phyloP scores from a whole-genome alignment of 2,329 filamentous ascomycete genomes.

The Hymenoscyphus fraxineus region DNA sequence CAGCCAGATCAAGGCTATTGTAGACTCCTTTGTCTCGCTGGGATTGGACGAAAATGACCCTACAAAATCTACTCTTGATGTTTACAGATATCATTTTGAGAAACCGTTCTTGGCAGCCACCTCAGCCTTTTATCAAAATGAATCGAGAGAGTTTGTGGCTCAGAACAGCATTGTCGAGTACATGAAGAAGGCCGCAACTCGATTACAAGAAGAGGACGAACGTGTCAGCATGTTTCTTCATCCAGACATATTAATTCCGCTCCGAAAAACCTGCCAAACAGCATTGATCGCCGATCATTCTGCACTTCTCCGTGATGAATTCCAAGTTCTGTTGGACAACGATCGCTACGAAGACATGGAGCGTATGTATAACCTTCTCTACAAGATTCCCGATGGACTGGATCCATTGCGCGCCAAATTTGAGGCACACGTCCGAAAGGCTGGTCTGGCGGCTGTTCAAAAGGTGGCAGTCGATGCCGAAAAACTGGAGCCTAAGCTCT shows the following conservation, averaged over 20 bases:
- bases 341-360: constrained; percentile 94
- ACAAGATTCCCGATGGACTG: constrained; percentile 83
- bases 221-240: constrained; percentile 90
- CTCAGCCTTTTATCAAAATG: constrained; percentile 78
- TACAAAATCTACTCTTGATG: constrained; percentile 90
- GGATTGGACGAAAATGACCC: constrained; percentile 91
- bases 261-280: constrained; percentile 85
- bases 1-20: constrained; percentile 92
- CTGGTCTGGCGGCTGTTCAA: constrained; percentile 80
- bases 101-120: constrained; percentile 86
- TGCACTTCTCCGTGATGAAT: constrained; percentile 83
- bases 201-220: constrained; percentile 89
- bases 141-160: constrained; percentile 90
- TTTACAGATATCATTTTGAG: constrained; percentile 91
- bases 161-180: constrained; percentile 98
- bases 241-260: constrained; percentile 75
- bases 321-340: constrained; percentile 88
- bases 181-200: constrained; percentile 97
- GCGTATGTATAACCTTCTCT: constrained; percentile 90
- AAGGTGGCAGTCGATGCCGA: constrained; percentile 88
- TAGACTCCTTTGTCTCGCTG: constrained; percentile 93
- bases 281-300: constrained; percentile 89
- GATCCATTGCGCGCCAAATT: constrained; percentile 85
- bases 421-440: constrained; percentile 87
- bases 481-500: constrained; percentile 90